These are phyloP conservation scores for Hypericum perforatum DNA, from an alignment of 345 rosid genomes.

Conservation along the genomic window DNA sequence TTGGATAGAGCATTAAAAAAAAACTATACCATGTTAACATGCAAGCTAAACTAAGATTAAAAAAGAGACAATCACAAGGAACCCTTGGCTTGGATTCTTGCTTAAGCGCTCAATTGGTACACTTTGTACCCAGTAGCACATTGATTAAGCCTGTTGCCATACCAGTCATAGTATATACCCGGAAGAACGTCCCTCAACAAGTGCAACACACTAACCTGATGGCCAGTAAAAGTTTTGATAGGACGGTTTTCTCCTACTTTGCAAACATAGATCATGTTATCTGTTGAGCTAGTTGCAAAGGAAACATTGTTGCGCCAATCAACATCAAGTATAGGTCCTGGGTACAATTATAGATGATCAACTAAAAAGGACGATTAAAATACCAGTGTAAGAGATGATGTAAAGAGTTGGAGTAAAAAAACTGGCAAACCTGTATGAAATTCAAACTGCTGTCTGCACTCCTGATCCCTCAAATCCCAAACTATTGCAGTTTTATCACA, in stretches of 20 bases:
- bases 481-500: constrained; percentile 94
- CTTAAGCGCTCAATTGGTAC: no score
- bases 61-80: not conserved
- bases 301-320: constrained; percentile 97
- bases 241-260: constrained; percentile 84
- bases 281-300: constrained; percentile 95
- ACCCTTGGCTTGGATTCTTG: no score
- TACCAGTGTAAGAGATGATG: no score
- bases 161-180: no score
- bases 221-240: constrained; percentile 74
- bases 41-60: not conserved
- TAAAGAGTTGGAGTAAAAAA: no score
- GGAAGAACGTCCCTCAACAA: not conserved
- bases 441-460: constrained; percentile 90
- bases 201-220: constrained; percentile 48
- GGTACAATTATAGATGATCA: constrained; percentile 7
- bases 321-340: constrained; percentile 97
- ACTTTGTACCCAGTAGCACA: no score
- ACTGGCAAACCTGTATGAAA: constrained; percentile 57
- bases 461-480: constrained; percentile 96
- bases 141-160: no score
- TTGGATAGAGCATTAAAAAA: constrained; percentile 14
- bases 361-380: no score
- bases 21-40: constrained; percentile 2
- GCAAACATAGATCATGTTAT: constrained; percentile 85